Percentiles rank a stretch among this genome's conserved stretches.
These are phyloP conservation scores for Papiliotrema laurentii DNA, from an alignment of 1,284 basidiomycete genomes.

Conservation along the genomic window DNA sequence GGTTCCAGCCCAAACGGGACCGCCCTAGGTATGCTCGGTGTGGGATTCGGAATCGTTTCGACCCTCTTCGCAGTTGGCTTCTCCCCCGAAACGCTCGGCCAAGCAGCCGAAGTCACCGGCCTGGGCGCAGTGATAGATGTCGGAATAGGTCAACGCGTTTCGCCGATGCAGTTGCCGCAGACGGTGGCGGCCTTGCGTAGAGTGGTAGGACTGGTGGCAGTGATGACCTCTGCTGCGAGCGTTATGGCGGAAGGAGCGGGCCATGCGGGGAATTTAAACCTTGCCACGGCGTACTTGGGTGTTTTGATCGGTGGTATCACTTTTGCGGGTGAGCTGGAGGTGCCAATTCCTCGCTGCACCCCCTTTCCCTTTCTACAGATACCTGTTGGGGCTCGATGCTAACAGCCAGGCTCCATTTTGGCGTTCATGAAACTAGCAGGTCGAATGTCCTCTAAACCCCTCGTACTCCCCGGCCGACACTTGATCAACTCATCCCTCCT, in stretches of 20 bases:
- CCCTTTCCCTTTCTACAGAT: slow-evolving; percentile 61
- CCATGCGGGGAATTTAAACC: slow-evolving; percentile 61
- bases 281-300: slow-evolving; percentile 75
- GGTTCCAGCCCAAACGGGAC: slow-evolving; percentile 75
- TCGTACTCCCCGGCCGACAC: slow-evolving; percentile 68
- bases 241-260: slow-evolving; percentile 63
- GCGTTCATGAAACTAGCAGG: slow-evolving; percentile 80
- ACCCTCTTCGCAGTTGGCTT: slow-evolving; percentile 77
- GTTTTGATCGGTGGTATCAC: slow-evolving; percentile 64
- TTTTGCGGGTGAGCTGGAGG: slow-evolving; percentile 14
- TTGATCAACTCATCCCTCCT: slow-evolving; percentile 65
- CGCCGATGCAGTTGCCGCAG: slow-evolving; percentile 77
- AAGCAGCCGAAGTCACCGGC: slow-evolving; percentile 67
- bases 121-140: slow-evolving; percentile 63
- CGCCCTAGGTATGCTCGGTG: slow-evolving; percentile 72
- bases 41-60: slow-evolving; percentile 69
- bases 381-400: neutral
- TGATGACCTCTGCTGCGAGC: slow-evolving; percentile 73
- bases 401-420: slow-evolving; percentile 65
- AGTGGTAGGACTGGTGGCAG: slow-evolving; percentile 78
- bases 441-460: slow-evolving; percentile 65
- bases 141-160: slow-evolving; percentile 70
- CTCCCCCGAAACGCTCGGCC: slow-evolving; percentile 63
- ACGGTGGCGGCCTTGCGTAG: slow-evolving; percentile 69
- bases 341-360: slow-evolving; percentile 14